Evolutionary conservation across 2,329 filamentous ascomycete species (phyloP).

Genomic region (Thermothelomyces thermophilus): DNA sequence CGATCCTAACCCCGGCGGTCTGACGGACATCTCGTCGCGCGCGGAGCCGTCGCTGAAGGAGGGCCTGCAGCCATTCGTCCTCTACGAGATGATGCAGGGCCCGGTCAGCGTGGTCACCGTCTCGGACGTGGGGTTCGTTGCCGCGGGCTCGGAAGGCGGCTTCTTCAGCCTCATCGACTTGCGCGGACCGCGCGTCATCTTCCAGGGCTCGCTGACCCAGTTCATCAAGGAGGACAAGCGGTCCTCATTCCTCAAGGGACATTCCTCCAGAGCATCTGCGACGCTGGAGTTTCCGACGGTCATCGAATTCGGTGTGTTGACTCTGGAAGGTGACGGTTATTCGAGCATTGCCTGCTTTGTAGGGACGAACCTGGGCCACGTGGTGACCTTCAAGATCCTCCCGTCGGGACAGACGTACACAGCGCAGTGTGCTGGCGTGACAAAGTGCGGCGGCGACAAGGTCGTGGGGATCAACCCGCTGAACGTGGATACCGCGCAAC

Average conservation of each 20-base stretch:
- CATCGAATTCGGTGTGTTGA: slow-evolving; percentile 91
- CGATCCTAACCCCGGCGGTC: slow-evolving; percentile 57
- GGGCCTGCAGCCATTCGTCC: slow-evolving; percentile 58
- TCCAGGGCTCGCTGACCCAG: slow-evolving; percentile 63
- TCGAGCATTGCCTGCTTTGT: slow-evolving; percentile 92
- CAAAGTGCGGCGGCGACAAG: slow-evolving; percentile 55
- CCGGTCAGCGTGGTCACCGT: slow-evolving; percentile 72
- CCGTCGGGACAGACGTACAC: slow-evolving; percentile 68
- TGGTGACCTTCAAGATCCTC: slow-evolving; percentile 85
- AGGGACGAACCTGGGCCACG: slow-evolving; percentile 75
- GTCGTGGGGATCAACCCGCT: slow-evolving; percentile 76
- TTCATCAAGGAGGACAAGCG: slow-evolving; percentile 72
- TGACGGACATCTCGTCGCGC: slow-evolving; percentile 68
- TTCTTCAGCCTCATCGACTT: slow-evolving; percentile 78
- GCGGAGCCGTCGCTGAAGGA: slow-evolving; percentile 69
- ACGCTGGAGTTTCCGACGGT: slow-evolving; percentile 64
- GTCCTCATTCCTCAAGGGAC: slow-evolving; percentile 60
- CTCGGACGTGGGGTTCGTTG: slow-evolving; percentile 90
- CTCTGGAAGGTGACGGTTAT: slow-evolving; percentile 86
- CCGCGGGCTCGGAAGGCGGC: slow-evolving; percentile 77
- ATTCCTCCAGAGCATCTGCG: slow-evolving; percentile 36
- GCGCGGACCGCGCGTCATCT: slow-evolving; percentile 78
- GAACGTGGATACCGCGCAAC: slow-evolving; percentile 66
- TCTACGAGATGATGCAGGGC: slow-evolving; percentile 80
- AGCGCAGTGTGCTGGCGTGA: slow-evolving; percentile 63